Evolutionary conservation across 257 asterid genomes (phyloP).

Genomic region (Solanum commersonii): DNA sequence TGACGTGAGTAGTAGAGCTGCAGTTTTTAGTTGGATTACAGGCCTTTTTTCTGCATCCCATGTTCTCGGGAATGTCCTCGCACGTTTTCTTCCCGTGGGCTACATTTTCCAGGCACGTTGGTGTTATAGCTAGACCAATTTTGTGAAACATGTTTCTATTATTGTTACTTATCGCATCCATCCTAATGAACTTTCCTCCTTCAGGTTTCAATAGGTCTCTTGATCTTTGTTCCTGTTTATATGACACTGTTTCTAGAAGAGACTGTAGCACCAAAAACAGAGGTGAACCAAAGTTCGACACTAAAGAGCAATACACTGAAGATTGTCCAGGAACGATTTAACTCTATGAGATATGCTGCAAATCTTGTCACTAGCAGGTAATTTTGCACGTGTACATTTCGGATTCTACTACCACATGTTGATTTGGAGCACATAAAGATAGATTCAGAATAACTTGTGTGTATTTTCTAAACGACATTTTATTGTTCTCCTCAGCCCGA

Average conservation of each 20-base stretch:
- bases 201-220: slow-evolving; percentile 76
- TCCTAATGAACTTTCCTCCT: slow-evolving; percentile 1
- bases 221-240: slow-evolving; percentile 56
- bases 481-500: slow-evolving; percentile 37
- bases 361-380: slow-evolving; percentile 60
- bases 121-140: not conserved
- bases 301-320: slow-evolving; percentile 32
- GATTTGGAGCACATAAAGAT: not conserved
- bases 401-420: not conserved
- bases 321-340: slow-evolving; percentile 49
- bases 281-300: slow-evolving; percentile 19
- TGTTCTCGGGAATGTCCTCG: slow-evolving; percentile 67
- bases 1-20: slow-evolving; percentile 52
- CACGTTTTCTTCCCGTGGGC: slow-evolving; percentile 74
- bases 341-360: slow-evolving; percentile 64
- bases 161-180: not conserved
- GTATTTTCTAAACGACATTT: slow-evolving; percentile 2
- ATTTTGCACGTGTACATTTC: not conserved
- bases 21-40: slow-evolving; percentile 81
- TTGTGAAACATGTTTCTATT: not conserved
- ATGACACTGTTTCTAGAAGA: slow-evolving; percentile 58
- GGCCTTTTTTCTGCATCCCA: slow-evolving; percentile 91
- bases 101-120: slow-evolving; percentile 59
- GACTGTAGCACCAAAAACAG: slow-evolving; percentile 40
- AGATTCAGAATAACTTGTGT: not conserved